Conservation (phyloP, 257 asterid genomes). For the Leptodermis oblonga region DNA sequence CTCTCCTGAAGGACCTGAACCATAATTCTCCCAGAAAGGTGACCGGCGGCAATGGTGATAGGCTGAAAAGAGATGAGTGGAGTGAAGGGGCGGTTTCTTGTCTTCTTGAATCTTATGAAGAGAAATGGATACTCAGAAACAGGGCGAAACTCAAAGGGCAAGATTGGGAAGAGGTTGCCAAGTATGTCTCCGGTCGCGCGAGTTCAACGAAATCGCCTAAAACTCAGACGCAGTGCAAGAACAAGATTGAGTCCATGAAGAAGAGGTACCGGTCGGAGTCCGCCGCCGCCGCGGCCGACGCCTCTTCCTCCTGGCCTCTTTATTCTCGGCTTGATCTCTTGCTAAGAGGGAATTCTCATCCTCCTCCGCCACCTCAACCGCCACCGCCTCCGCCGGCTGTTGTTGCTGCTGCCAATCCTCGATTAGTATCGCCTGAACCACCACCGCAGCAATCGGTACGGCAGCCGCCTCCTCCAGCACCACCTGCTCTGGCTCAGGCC, state of each 20-base stretch:
- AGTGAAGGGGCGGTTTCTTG: conserved; percentile 80
- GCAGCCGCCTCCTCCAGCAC: conserved; percentile 8
- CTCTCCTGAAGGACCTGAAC: conserved; percentile 42
- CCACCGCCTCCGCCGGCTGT: neutral
- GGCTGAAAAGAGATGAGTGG: conserved; percentile 84
- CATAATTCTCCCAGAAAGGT: conserved; percentile 38
- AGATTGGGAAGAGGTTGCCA: conserved; percentile 90
- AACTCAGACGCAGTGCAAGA: conserved; percentile 87
- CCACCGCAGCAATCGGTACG: conserved; percentile 13
- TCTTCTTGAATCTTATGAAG: conserved; percentile 75
- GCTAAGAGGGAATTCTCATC: conserved; percentile 57
- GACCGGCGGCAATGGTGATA: conserved; percentile 26
- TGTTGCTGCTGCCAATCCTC: conserved; percentile 5
- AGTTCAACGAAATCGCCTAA: conserved; percentile 42
- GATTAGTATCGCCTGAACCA: conserved; percentile 12
- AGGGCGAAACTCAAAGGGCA: conserved; percentile 88
- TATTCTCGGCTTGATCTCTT: conserved; percentile 66
- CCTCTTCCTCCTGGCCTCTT: conserved; percentile 72
- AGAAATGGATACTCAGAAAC: conserved; percentile 74
- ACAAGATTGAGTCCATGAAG: conserved; percentile 94
- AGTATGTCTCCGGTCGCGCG: conserved; percentile 50
- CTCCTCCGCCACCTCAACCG: neutral
- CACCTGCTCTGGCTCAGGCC: conserved; percentile 24
- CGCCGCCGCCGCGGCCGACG: conserved; percentile 49
- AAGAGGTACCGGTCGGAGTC: conserved; percentile 85